Base-by-base conservation (phyloP, 768 basidiomycete species). In the Termitomyces sp. region DNA sequence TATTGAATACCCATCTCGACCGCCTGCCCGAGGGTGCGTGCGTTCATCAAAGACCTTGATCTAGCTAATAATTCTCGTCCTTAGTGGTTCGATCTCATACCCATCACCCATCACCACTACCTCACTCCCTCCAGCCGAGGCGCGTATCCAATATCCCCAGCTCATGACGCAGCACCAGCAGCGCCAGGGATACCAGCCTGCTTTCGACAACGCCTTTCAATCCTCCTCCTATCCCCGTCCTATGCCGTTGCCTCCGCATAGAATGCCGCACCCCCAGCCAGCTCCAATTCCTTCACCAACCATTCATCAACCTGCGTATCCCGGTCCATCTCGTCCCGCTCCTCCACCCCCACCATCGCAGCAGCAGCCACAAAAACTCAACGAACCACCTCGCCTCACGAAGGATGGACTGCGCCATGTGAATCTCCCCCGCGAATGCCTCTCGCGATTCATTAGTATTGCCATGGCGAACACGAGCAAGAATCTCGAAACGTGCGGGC, bases 401-500 rank as follows among this genome's bases (percentile, higher is more conserved):
- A 52, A 86, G 86, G 69, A 77, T 76, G 56, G 58, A 2, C 45
- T 64, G n/a, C 58, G 63, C 27, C 58, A 48, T 0, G 83, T 95
- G 6, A 76, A 73, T 17, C 76, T 96, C 0, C 94, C 94, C 10
- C 75, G 83, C 7, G 83, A 86, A 21, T 85, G 87, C 57, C 77
- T 95, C n/a, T 76, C 80, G 2, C 80, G 85, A 2, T 96, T 96
- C 73, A 69, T 92, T 5, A 78, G 81, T 14, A 86, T 93, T 51
- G 93, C 94, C 1, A 78, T 81, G 25, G 78, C 84, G 27, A 95
- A 95, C 67, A 97, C 93, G 16, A 74, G 77, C 48, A 74, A 80
- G 67, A 91, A 92, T 63, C 76, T 82, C 52, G 94, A 97, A 75
- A 97, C 94, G 1, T 95, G 93, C 68, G 94, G 92, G 35, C 64